Evolutionary conservation across 108 stramenopile species (phyloP).

Genomic region (Tribonema minus): DNA sequence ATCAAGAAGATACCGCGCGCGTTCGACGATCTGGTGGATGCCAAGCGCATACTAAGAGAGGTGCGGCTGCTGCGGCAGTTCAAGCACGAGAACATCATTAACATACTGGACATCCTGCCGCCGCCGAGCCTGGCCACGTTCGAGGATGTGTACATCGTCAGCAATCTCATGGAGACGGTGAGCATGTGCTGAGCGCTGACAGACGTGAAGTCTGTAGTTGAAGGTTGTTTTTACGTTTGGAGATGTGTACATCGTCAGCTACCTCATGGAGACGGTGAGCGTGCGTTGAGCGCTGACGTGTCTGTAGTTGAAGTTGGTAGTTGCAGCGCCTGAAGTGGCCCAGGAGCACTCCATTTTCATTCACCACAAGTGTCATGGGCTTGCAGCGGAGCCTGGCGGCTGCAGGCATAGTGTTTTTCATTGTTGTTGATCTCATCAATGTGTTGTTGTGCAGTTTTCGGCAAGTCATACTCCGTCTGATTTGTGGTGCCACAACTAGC

Average conservation of each 20-base stretch:
- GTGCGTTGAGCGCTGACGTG: no score
- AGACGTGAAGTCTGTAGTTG: background rate
- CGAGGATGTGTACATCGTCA: slow-evolving; percentile 58
- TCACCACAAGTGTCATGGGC: no score
- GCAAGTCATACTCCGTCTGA: no score
- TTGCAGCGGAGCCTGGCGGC: no score
- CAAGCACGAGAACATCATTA: slow-evolving; percentile 56
- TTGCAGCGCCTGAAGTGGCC: no score
- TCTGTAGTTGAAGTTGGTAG: no score
- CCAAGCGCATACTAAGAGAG: slow-evolving; percentile 59
- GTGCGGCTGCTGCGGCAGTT: slow-evolving; percentile 55
- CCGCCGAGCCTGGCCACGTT: slow-evolving; percentile 41
- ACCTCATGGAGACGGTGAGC: slow-evolving; percentile 60
- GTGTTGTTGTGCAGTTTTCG: no score
- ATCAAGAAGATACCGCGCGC: slow-evolving; percentile 60
- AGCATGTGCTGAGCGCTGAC: background rate
- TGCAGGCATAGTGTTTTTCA: no score
- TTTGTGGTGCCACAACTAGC: no score
- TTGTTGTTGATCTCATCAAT: no score
- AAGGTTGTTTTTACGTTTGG: no score
- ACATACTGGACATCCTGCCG: slow-evolving; percentile 47
- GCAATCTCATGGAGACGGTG: slow-evolving; percentile 60
- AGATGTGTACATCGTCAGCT: slow-evolving; percentile 58
- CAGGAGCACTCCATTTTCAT: no score
- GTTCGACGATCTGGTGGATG: slow-evolving; percentile 55